Conservation (phyloP, 208 protist genomes). For the Acanthamoeba rhysodes region DNA sequence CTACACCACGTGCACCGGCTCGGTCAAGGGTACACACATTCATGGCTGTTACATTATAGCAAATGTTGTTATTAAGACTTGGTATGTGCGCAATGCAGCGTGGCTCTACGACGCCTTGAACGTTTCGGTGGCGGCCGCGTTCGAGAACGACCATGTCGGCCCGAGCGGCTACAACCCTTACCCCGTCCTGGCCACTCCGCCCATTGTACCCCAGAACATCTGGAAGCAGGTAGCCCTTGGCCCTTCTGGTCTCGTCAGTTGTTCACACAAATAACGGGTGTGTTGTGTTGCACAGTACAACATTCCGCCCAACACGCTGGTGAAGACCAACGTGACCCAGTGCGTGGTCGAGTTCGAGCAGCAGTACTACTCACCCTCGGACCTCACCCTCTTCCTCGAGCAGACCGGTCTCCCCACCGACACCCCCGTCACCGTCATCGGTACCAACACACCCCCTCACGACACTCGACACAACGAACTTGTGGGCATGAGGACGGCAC, state of each 20-base stretch:
- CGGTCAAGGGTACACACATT: background rate
- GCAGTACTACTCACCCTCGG: constrained; percentile 78
- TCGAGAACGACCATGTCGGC: background rate
- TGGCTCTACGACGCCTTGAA: constrained; percentile 45
- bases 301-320: constrained; percentile 56
- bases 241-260: no score
- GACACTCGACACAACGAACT: background rate
- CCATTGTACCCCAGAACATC: constrained; percentile 41
- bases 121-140: background rate
- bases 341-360: constrained; percentile 64
- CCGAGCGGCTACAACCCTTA: background rate
- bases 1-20: background rate
- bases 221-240: constrained; percentile 66
- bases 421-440: constrained; percentile 54
- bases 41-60: no score
- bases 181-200: constrained; percentile 47
- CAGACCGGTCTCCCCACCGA: constrained; percentile 9
- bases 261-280: no score
- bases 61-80: no score
- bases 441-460: background rate
- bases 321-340: constrained; percentile 37
- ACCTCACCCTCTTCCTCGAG: constrained; percentile 78
- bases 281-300: constrained; percentile 30
- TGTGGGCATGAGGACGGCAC: no score
- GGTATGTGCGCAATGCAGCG: background rate